Evolutionary conservation across 306 rosid genomes (phyloP).

Genomic region (Pterocarpus macrocarpus): DNA sequence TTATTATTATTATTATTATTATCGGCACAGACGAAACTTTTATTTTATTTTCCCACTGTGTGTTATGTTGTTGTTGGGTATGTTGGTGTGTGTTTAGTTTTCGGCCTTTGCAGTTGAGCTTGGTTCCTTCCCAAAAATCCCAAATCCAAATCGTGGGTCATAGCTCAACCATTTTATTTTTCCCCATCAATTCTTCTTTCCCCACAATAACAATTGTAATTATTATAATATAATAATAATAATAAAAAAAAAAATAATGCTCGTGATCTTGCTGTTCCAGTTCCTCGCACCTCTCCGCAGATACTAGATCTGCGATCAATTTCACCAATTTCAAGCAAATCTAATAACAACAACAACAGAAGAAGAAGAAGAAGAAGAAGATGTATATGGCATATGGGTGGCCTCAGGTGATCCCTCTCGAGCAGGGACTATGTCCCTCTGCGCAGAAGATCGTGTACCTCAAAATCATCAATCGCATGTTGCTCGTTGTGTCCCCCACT

Average conservation of each 20-base stretch:
- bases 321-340: slow-evolving; percentile 42
- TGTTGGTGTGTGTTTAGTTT: neutral
- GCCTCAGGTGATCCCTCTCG: slow-evolving; percentile 98
- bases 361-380: slow-evolving; percentile 47
- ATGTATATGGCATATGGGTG: slow-evolving; percentile 99
- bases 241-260: slow-evolving; percentile 30
- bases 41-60: slow-evolving; percentile 35
- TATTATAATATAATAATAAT: neutral
- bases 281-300: slow-evolving; percentile 16
- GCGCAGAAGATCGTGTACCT: slow-evolving; percentile 77
- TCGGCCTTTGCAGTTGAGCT: slow-evolving; percentile 33
- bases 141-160: slow-evolving; percentile 53
- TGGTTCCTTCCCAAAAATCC: slow-evolving; percentile 48
- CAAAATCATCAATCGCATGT: slow-evolving; percentile 74
- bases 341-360: neutral
- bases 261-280: slow-evolving; percentile 54
- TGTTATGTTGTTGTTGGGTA: slow-evolving; percentile 17
- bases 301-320: slow-evolving; percentile 56
- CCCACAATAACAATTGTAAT: neutral
- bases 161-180: slow-evolving; percentile 40
- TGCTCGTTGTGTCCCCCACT: slow-evolving; percentile 81
- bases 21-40: neutral
- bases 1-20: too few species aligned
- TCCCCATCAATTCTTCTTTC: neutral
- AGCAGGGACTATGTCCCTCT: slow-evolving; percentile 73